phyloP scores from a whole-genome alignment of 495 filamentous ascomycete genomes.

The Sporormia fimetaria region DNA sequence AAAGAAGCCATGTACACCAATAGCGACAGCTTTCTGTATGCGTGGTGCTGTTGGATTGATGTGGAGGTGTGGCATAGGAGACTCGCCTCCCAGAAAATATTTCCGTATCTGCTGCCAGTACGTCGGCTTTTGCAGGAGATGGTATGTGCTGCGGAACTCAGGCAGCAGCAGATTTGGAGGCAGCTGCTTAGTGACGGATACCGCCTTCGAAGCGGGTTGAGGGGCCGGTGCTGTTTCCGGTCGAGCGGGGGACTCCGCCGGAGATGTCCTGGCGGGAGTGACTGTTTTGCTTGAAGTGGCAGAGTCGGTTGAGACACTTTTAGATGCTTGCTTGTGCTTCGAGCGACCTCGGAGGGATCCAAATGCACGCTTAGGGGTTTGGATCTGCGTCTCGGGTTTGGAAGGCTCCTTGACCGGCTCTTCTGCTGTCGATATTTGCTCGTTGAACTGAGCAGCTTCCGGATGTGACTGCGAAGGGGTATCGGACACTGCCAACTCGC shows the following conservation, averaged over 20 bases:
- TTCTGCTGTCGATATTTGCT: constrained; percentile 26
- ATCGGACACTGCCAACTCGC: constrained; percentile 59
- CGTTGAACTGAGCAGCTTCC: constrained; percentile 46
- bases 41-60: constrained; percentile 56
- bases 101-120: constrained; percentile 29
- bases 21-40: constrained; percentile 74
- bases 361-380: constrained; percentile 6
- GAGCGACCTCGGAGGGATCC: constrained; percentile 9
- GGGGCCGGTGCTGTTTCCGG: constrained; percentile 9
- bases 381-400: not conserved
- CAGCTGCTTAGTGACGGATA: constrained; percentile 9
- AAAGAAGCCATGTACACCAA: constrained; percentile 91
- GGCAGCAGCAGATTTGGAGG: constrained; percentile 31
- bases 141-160: constrained; percentile 28
- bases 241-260: constrained; percentile 9
- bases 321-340: constrained; percentile 6
- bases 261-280: constrained; percentile 14
- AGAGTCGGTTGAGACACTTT: constrained; percentile 6
- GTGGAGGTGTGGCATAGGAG: constrained; percentile 53
- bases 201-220: constrained; percentile 9
- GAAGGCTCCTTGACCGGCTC: constrained; percentile 3
- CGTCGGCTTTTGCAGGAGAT: constrained; percentile 21
- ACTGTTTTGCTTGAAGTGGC: constrained; percentile 15
- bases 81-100: constrained; percentile 24
- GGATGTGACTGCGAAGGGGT: constrained; percentile 53